A percentile compares a stretch with the other conserved stretches of the same genome.
Evolutionary conservation across 208 protist species (phyloP).

Genomic region (Leishmania braziliensis): DNA sequence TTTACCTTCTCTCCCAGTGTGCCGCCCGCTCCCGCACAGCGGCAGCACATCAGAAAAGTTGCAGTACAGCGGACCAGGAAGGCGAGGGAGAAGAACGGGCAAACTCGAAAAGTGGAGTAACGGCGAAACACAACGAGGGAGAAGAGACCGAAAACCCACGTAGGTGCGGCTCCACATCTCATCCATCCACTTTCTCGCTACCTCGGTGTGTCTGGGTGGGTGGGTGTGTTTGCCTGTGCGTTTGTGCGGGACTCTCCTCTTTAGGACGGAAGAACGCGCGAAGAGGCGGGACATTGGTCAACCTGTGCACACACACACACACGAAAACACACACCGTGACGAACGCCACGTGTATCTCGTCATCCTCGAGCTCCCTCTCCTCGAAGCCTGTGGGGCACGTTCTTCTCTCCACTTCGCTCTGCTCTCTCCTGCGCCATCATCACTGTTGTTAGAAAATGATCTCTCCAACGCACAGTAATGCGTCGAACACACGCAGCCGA

Average conservation of each 20-base stretch:
- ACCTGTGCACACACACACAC: neutral
- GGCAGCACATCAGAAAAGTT: neutral
- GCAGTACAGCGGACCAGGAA: neutral
- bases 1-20: neutral
- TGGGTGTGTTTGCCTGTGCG: neutral
- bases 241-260: too few relatives aligned
- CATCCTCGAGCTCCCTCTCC: neutral
- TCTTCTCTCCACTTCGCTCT: neutral
- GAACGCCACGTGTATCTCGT: neutral
- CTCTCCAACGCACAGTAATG: conserved; percentile 13
- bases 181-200: neutral
- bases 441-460: neutral
- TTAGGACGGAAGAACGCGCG: neutral
- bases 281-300: neutral
- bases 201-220: neutral
- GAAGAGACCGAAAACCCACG: neutral
- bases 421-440: neutral
- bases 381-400: neutral
- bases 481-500: conserved; percentile 3
- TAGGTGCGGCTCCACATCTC: neutral
- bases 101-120: neutral
- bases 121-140: neutral
- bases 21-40: neutral
- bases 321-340: neutral
- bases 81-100: too few relatives aligned